Conservation (phyloP, 176 grass and related monocot genomes). For the Alloteropsis semialata region DNA sequence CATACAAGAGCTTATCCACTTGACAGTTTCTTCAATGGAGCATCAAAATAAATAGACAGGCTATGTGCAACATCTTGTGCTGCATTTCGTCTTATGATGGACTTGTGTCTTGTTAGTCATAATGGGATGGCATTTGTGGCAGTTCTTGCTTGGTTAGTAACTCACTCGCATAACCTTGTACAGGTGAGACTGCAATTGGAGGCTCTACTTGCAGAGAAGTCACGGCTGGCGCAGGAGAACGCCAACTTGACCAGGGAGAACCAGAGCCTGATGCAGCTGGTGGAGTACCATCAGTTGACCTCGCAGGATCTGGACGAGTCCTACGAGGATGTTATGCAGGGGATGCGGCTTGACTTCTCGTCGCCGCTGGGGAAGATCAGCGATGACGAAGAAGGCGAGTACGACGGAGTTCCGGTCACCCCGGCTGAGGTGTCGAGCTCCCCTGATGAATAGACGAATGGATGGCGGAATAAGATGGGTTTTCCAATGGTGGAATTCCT, state of each 20-base stretch:
- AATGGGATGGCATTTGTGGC: neutral
- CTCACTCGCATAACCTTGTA: neutral
- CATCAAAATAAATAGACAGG: neutral
- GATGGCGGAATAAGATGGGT: neutral
- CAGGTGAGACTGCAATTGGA: slow-evolving; percentile 89
- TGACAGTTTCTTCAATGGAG: neutral
- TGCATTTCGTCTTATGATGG: neutral
- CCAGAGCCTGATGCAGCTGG: slow-evolving; percentile 76
- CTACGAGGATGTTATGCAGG: slow-evolving; percentile 72
- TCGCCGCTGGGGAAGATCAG: slow-evolving; percentile 46
- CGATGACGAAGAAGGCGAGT: slow-evolving; percentile 15
- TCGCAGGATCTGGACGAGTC: slow-evolving; percentile 64
- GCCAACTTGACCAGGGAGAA: slow-evolving; percentile 76
- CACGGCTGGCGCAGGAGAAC: slow-evolving; percentile 81
- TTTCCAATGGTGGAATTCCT: slow-evolving; percentile 33
- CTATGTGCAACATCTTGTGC: neutral
- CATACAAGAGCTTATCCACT: neutral
- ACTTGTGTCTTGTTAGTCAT: neutral
- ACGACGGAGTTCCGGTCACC: slow-evolving; percentile 11
- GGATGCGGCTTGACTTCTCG: slow-evolving; percentile 66
- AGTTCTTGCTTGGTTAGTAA: neutral
- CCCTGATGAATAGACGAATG: neutral
- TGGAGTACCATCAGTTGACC: slow-evolving; percentile 95
- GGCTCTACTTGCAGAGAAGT: slow-evolving; percentile 82
- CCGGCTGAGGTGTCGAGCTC: slow-evolving; percentile 22